Base-by-base conservation (phyloP, 1,284 basidiomycete genomes). In the Cutaneotrichosporon sp. region DNA sequence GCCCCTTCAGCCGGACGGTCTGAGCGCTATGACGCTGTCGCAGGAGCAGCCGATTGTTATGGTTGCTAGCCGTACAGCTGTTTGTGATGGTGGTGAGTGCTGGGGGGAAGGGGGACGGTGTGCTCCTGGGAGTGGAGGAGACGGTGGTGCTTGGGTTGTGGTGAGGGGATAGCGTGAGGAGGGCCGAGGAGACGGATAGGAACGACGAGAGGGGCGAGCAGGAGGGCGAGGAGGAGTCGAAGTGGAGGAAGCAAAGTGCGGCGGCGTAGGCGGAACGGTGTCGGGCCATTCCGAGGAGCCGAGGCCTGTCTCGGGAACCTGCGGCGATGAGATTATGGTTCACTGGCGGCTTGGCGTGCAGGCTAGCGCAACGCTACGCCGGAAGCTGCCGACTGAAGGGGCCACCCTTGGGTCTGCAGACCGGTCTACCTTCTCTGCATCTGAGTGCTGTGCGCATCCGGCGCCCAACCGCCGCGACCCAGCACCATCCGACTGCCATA, bases 61-160 rank as follows among this genome's bases (percentile, higher is more conserved):
- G 62, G 88, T 95, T 1, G 80, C 90, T 60, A 89, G 87, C 38
- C 85, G 96, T 70, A 90, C 88, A 76, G 94, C 92, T 4, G 85
- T 88, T 60, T 99, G 96, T 77, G 94, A 99, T 79, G 96, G 96
- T 71, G 94, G 94, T 96, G 72, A 74, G 90, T 81, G 26, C 26
- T 36, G 34, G 18, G 52, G 52, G 30, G 7, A 7, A 7, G 26
- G 60, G 18, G 36, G 21, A n/a, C 14, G 31, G 21, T 14, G 7
- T 38, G 36, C 11, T 21, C n/a, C 36, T 9, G 10, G 31, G 31
- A 34, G 57, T 49, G 57, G 18, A 9, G 47, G 26, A 26, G 26
- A 26, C 26, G 26, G 26, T 26, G 26, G 26, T 26, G 26, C 3
- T 26, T 26, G 26, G 26, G 26, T 26, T 26, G 26, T 26, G 26